These are phyloP conservation scores for Xylona heveae DNA, from an alignment of 495 filamentous ascomycete genomes.

Conservation along the genomic window DNA sequence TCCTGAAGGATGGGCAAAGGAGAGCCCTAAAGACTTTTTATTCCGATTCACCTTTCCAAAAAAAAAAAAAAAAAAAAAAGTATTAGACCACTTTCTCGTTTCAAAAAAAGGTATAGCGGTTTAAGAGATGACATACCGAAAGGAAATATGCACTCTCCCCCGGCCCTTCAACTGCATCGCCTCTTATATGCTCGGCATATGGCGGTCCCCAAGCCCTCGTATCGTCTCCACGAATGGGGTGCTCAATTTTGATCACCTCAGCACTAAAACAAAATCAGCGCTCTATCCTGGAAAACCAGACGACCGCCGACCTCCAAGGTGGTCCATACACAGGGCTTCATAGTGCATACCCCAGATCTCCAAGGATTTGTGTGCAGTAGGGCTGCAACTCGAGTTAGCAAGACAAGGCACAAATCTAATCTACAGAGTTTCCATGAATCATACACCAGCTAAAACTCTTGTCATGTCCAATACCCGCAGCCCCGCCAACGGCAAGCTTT, in stretches of 20 bases:
- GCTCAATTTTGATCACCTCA: slow-evolving; percentile 93
- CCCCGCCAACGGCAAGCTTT: slow-evolving; percentile 67
- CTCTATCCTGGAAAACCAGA: not conserved
- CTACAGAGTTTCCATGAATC: slow-evolving; percentile 13
- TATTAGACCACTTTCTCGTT: slow-evolving; percentile 5
- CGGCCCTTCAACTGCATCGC: slow-evolving; percentile 38
- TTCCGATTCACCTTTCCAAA: slow-evolving; percentile 65
- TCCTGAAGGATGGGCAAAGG: slow-evolving; percentile 66
- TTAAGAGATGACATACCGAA: slow-evolving; percentile 29
- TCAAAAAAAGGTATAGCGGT: not conserved
- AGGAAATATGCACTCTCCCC: slow-evolving; percentile 95
- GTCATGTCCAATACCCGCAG: slow-evolving; percentile 91
- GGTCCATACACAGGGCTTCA: slow-evolving; percentile 11
- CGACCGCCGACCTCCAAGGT: slow-evolving; percentile 3
- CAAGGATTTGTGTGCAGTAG: slow-evolving; percentile 92
- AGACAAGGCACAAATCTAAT: slow-evolving; percentile 6
- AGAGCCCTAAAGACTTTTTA: slow-evolving; percentile 83
- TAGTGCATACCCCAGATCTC: slow-evolving; percentile 68
- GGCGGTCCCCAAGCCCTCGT: slow-evolving; percentile 93
- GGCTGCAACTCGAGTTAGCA: slow-evolving; percentile 32
- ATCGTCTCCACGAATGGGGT: slow-evolving; percentile 79
- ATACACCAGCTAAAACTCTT: slow-evolving; percentile 79
- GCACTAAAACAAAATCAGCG: slow-evolving; percentile 35
- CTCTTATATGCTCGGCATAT: slow-evolving; percentile 52
- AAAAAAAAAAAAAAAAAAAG: too few relatives aligned